Conservation (phyloP, 352 stramenopile species). For the Detonula confervacea region DNA sequence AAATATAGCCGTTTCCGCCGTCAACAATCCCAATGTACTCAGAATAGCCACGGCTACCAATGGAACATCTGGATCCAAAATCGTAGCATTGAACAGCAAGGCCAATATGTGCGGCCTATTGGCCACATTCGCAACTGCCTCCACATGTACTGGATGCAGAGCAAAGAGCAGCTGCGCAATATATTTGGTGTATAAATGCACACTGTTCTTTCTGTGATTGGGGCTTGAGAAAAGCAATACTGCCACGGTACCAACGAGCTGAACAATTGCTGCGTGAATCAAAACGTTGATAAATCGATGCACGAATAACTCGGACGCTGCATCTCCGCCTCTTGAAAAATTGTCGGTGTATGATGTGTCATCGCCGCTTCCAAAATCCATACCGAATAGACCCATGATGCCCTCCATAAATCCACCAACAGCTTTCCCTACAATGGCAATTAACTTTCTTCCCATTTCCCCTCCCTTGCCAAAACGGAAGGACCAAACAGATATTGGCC, state of each 20-base stretch:
- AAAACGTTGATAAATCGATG: slow-evolving; percentile 80
- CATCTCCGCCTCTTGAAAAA: not conserved
- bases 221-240: slow-evolving; percentile 43
- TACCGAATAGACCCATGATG: slow-evolving; percentile 4
- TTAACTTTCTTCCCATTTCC: not conserved
- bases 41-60: slow-evolving; percentile 24
- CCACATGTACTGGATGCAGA: slow-evolving; percentile 77
- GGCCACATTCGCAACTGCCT: slow-evolving; percentile 80
- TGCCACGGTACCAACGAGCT: slow-evolving; percentile 65
- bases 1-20: slow-evolving; percentile 80
- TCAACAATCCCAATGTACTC: slow-evolving; percentile 60
- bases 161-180: slow-evolving; percentile 68
- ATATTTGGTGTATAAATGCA: slow-evolving; percentile 24
- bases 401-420: slow-evolving; percentile 5
- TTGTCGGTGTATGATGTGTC: not conserved
- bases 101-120: slow-evolving; percentile 82
- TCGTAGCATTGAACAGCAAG: slow-evolving; percentile 55
- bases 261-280: slow-evolving; percentile 62
- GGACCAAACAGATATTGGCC: slow-evolving; percentile 72
- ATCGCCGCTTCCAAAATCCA: not conserved
- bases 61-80: slow-evolving; percentile 35
- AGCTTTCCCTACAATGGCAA: slow-evolving; percentile 19
- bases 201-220: not conserved
- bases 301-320: slow-evolving; percentile 54
- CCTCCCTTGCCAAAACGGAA: slow-evolving; percentile 72